Evolutionary conservation across 805 yeast species (phyloP), one percentile per base, ranked within the genome.

Genomic region (Hemisphaericaspora nanyangensis): DNA sequence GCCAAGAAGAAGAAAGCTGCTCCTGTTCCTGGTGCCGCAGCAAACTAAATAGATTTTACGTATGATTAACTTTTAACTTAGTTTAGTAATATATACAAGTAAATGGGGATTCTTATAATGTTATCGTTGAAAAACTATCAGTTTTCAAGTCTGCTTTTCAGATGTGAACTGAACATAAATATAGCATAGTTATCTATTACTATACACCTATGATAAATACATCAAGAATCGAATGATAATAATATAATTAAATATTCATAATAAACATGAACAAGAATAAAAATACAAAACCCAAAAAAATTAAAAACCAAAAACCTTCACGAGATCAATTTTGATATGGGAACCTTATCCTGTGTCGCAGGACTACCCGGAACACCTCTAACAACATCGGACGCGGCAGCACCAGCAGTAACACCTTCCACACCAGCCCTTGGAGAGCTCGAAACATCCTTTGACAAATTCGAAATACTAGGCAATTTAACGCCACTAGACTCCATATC

Each of bases 1-100:
- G 84, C 81, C 65, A 81, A 81, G 63, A 66, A 67, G 54, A 82
- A 81, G 63, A 41, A 37, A 28, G 38, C 39, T 8, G 42, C 45
- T 13, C 27, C 46, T 12, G 34, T 45, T 18, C 30, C 40, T 28
- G 34, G 38, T 37, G 35, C 45, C 30, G 34, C 26, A 3, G 3
- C 26, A 8, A 22, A 5, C 26, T 20, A 22, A 22, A 12, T 22
- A 22, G 26, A 6, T n/a, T n/a, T n/a, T n/a, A n/a, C n/a, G 26
- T 22, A 12, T 22, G 5, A 8, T 20, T 20, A 7, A 10, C 10
- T 20, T 20, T 7, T 6, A 7, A 20, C 6, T 8, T 22, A 22
- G 26, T 5, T 22, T 22, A 8, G 25, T 22, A 5, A 3, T 8
- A 8, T 8, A 22, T 22, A 22, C 10, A 20, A 20, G 10, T 22